Evolutionary conservation across 164 flowering plant genomes (phyloP).

Genomic region (Tinospora cordifolia): DNA sequence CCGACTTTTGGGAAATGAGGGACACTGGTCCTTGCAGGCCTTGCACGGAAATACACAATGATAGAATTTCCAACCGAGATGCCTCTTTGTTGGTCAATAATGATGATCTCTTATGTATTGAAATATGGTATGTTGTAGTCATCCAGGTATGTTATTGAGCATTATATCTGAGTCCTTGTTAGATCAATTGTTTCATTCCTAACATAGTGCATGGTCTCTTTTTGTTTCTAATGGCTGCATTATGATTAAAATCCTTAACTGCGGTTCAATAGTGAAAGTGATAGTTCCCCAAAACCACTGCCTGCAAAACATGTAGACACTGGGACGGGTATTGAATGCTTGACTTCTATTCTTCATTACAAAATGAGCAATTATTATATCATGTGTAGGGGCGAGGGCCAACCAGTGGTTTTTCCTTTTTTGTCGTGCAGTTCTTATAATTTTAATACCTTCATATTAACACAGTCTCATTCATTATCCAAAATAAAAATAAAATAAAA

Average conservation of each 20-base stretch:
- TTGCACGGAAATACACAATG: slow-evolving; percentile 92
- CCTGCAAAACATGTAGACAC: slow-evolving; percentile 99
- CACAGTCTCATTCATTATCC: too few species aligned
- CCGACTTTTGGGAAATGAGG: slow-evolving; percentile 99
- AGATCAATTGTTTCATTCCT: too few species aligned
- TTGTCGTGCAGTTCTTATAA: too few species aligned
- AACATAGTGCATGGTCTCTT: neutral
- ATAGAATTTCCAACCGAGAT: slow-evolving; percentile 80
- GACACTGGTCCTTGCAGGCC: slow-evolving; percentile 99
- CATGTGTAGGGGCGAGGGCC: too few species aligned
- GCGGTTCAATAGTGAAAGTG: slow-evolving; percentile 89
- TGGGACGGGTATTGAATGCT: slow-evolving; percentile 95
- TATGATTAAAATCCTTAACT: slow-evolving; percentile 8
- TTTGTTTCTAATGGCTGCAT: neutral
- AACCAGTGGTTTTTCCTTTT: too few species aligned
- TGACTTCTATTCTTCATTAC: slow-evolving; percentile 86
- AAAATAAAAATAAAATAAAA: too few species aligned
- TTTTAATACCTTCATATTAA: too few species aligned
- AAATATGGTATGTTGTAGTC: slow-evolving; percentile 95
- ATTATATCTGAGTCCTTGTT: too few species aligned
- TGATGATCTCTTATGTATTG: slow-evolving; percentile 95
- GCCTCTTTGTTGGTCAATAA: slow-evolving; percentile 81
- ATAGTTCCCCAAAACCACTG: slow-evolving; percentile 77
- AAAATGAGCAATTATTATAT: slow-evolving; percentile 98
- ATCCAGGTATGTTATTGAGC: slow-evolving; percentile 56